Evolutionary conservation across 805 yeast species (phyloP).

Genomic region (Myxozyma lipomycoides): DNA sequence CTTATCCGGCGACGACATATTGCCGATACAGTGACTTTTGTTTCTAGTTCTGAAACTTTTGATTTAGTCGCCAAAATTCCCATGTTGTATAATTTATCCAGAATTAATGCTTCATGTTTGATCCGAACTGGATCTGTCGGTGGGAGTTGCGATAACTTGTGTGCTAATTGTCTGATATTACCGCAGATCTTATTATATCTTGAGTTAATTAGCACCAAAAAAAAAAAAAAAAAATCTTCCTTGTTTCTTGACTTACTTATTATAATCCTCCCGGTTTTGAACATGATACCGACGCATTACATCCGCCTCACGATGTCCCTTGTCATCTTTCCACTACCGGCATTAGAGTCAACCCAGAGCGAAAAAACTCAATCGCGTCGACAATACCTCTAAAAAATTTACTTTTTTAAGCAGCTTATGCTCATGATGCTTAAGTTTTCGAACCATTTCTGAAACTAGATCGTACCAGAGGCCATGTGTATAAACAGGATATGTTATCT

Average conservation of each 20-base stretch:
- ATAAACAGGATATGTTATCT: no score
- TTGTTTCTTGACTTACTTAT: constrained; percentile 43
- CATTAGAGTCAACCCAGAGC: no score
- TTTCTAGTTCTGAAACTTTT: constrained; percentile 87
- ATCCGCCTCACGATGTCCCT: constrained; percentile 91
- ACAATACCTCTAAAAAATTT: constrained; percentile 68
- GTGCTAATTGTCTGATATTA: constrained; percentile 79
- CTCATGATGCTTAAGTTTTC: constrained; percentile 91
- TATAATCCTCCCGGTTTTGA: constrained; percentile 93
- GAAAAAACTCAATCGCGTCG: no score
- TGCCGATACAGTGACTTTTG: constrained; percentile 87
- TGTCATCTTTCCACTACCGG: constrained; percentile 81
- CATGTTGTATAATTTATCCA: constrained; percentile 84
- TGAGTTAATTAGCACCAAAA: background rate
- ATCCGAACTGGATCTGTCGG: constrained; percentile 83
- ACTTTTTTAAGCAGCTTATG: constrained; percentile 91
- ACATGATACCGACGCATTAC: constrained; percentile 93
- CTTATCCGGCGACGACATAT: constrained; percentile 88
- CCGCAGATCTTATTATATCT: constrained; percentile 88
- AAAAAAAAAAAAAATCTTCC: background rate
- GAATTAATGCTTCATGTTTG: constrained; percentile 79
- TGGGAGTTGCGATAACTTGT: constrained; percentile 75
- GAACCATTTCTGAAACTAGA: constrained; percentile 67
- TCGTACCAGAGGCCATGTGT: no score
- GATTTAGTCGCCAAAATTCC: constrained; percentile 85